These are phyloP conservation scores for Podaxis mareebaensis DNA, from an alignment of 768 basidiomycete species.

Conservation along the genomic window DNA sequence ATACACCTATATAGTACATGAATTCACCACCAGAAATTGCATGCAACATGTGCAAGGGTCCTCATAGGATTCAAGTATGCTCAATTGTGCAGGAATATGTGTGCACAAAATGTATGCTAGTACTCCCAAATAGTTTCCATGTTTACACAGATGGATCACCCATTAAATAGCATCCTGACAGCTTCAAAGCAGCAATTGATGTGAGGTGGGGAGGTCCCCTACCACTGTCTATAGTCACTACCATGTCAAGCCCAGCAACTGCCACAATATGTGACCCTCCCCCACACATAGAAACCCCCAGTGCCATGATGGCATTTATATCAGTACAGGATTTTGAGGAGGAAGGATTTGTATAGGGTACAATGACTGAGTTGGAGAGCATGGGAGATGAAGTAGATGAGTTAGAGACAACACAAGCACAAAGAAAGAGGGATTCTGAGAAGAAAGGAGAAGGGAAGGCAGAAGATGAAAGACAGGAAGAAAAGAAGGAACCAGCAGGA, in stretches of 20 bases:
- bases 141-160: not conserved
- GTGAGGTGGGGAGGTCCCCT: conserved; percentile 4
- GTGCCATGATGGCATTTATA: not conserved
- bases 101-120: not conserved
- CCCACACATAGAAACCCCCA: not conserved
- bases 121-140: not conserved
- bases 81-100: no score
- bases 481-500: not conserved
- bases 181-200: conserved; percentile 13
- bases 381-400: conserved; percentile 6
- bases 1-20: no score
- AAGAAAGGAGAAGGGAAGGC: not conserved
- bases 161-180: not conserved
- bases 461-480: not conserved
- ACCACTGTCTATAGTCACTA: not conserved
- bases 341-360: conserved; percentile 6
- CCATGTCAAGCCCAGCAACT: not conserved
- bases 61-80: not conserved
- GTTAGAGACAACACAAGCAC: conserved; percentile 3
- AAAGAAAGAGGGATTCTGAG: conserved; percentile 6
- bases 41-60: not conserved
- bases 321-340: not conserved
- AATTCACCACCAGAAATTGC: not conserved
- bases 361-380: conserved; percentile 5
- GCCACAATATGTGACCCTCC: not conserved